Conservation (phyloP, 2,329 filamentous ascomycete species). For the Fusarium acutatum region DNA sequence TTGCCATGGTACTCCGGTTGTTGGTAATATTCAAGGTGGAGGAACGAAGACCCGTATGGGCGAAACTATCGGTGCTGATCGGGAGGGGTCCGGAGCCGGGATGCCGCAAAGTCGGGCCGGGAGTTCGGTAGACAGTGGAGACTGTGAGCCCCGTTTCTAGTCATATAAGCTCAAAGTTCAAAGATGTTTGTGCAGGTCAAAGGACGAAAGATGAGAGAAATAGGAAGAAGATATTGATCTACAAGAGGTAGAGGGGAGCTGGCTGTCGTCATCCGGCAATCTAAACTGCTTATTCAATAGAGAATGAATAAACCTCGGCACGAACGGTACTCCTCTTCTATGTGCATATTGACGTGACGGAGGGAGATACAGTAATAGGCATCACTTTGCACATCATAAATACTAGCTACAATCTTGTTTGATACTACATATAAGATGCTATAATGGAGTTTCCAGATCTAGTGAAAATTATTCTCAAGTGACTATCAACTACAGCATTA, state of each 20-base stretch:
- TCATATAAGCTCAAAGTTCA: neutral
- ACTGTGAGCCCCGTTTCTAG: neutral
- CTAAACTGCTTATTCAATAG: neutral
- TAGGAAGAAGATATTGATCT: neutral
- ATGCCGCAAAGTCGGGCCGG: constrained; percentile 16
- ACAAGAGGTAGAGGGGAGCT: neutral
- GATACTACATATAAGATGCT: neutral
- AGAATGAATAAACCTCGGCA: constrained; percentile 35
- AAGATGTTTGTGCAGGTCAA: neutral
- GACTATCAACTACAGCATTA: neutral
- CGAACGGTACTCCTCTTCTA: constrained; percentile 10
- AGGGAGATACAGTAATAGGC: neutral
- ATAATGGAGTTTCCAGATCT: neutral
- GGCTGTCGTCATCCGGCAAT: constrained; percentile 21
- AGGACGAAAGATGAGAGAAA: neutral
- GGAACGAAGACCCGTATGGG: neutral
- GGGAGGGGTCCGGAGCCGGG: constrained; percentile 28
- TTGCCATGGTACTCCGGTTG: constrained; percentile 60
- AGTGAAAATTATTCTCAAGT: neutral
- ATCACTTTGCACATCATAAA: neutral
- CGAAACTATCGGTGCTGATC: neutral
- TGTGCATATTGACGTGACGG: neutral
- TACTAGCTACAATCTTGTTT: neutral
- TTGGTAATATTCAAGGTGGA: neutral
- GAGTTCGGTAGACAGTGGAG: constrained; percentile 1